Conservation (phyloP, 1,139 yeast genomes). For the Candida dubliniensis region DNA sequence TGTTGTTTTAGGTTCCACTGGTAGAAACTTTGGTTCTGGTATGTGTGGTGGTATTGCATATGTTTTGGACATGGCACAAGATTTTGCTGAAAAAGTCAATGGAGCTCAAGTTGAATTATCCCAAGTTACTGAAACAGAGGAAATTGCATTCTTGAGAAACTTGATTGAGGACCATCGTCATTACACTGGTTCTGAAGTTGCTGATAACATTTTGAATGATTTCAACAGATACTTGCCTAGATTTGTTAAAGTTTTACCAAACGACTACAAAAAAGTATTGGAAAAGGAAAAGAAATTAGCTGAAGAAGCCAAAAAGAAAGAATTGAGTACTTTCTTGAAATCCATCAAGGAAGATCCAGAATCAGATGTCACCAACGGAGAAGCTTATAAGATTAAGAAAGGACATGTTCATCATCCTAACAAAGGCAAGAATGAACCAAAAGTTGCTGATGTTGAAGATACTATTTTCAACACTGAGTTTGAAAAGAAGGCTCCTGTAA, state of each 20-base stretch:
- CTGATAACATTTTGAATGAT: conserved; percentile 76
- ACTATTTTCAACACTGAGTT: conserved; percentile 68
- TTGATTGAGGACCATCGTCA: conserved; percentile 94
- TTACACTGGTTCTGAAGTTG: conserved; percentile 89
- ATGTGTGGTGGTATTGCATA: conserved; percentile 99
- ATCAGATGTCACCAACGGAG: conserved; percentile 88
- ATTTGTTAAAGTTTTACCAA: conserved; percentile 91
- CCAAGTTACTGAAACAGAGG: conserved; percentile 78
- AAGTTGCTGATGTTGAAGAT: conserved; percentile 87
- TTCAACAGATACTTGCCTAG: conserved; percentile 87
- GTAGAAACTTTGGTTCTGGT: conserved; percentile 97
- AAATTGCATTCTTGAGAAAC: conserved; percentile 91
- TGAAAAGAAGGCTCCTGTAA: conserved; percentile 62
- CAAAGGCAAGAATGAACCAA: conserved; percentile 64
- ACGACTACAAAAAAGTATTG: conserved; percentile 86
- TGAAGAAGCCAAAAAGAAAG: conserved; percentile 66
- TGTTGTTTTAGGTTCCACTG: conserved; percentile 86
- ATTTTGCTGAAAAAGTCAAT: conserved; percentile 80
- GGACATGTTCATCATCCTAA: conserved; percentile 39
- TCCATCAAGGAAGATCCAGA: conserved; percentile 78
- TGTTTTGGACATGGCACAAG: conserved; percentile 93
- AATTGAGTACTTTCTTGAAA: conserved; percentile 57
- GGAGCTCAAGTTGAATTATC: conserved; percentile 79
- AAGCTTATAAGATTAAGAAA: conserved; percentile 54
- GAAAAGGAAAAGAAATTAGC: conserved; percentile 72